Base-by-base conservation (phyloP, 768 basidiomycete genomes). In the Termitomyces sp. region DNA sequence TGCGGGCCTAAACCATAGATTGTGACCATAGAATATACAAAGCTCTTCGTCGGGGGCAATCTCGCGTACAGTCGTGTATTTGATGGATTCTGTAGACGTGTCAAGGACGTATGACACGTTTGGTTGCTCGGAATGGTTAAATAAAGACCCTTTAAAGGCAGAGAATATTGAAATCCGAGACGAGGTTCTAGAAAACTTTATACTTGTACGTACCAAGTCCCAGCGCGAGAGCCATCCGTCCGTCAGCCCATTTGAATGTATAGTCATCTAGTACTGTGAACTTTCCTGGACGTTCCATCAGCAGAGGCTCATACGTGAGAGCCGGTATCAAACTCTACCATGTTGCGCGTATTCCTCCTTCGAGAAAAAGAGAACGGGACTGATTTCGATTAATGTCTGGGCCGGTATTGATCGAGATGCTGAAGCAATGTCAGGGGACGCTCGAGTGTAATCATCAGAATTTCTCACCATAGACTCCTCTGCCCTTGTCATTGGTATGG, bases 311-410 rank as follows among this genome's bases (percentile, higher is more conserved):
- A 8, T 43, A 30, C 17, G 43, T 17, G 1, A 28, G 17, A 41
- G 21, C 7, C 25, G 12, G 11, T 14, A 35, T 23, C 3, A 23
- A 50, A 45, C 25, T 21, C 39, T 72, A 62, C 85, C 83, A 70
- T 90, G 79, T 5, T 68, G 65, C 44, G 80, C 75, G 62, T 93
- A 94, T 71, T 94, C 91, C 25, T 82, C 76, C 55, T 79, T 77
- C 5, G 74, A 68, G 64, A 95, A 82, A 11, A 96, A 73, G n/a
- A 96, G 72, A 19, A 92, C 90, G 2, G 95, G 94, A 59, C 88
- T 89, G 62, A 85, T 81, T 69, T 97, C 95, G 58, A 98, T 67
- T n/a, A 88, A 62, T 0, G 87, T 86, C 12, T 81, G 76, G 11
- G 78, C 70, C 19, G 85, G 76, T 58, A 94, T 84, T 32, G 60